Percentiles rank a stretch among this genome's conserved stretches.
Evolutionary conservation across 1,139 yeast species (phyloP).

Genomic region (Magnusiomyces sp.): DNA sequence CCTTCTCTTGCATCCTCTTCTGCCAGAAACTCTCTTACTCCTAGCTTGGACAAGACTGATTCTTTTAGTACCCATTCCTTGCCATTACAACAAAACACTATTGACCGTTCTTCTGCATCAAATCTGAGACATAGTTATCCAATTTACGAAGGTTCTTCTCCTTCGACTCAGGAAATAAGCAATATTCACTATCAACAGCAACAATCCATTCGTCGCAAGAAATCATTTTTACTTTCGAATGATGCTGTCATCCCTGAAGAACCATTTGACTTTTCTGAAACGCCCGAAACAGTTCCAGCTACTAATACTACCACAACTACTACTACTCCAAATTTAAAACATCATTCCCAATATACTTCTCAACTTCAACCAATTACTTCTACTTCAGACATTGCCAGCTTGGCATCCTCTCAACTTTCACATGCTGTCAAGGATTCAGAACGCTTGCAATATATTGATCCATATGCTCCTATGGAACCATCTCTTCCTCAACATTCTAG

Average conservation of each 20-base stretch:
- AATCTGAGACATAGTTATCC: background rate
- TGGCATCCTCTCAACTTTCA: background rate
- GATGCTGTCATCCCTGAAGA: constrained; percentile 5
- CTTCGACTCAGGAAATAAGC: too few species aligned
- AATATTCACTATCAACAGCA: too few species aligned
- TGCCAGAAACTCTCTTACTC: background rate
- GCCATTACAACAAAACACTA: background rate
- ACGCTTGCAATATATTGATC: too few species aligned
- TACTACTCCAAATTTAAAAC: background rate
- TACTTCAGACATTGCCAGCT: background rate
- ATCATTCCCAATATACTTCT: background rate
- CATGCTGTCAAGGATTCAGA: background rate
- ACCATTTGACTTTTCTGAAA: background rate
- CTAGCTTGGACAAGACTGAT: background rate
- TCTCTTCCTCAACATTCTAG: too few species aligned
- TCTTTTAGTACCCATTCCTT: background rate
- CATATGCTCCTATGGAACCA: too few species aligned
- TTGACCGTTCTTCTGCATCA: too few species aligned
- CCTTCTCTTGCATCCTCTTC: background rate
- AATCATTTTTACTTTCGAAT: background rate
- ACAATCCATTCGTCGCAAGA: background rate
- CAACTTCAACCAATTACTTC: background rate
- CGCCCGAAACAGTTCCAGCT: background rate
- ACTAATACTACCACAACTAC: background rate
- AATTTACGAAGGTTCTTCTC: too few species aligned